Conservation (phyloP, 1,284 basidiomycete species). For the Trichosporon sp. region DNA sequence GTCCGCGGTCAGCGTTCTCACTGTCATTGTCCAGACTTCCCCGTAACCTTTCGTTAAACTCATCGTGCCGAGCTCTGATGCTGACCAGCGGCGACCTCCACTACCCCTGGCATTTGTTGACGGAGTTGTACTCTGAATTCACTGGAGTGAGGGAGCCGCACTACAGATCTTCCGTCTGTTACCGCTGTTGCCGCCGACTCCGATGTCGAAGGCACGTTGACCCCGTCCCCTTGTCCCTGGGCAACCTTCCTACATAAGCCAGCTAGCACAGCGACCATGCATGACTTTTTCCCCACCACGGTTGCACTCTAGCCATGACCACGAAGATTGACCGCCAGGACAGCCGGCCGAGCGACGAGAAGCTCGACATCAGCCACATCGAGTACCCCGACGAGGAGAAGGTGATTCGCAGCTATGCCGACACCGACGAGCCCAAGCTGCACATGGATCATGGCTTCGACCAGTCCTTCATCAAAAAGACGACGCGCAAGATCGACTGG, state of each 20-base stretch:
- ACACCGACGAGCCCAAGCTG: not conserved
- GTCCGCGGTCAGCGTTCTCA: too few relatives aligned
- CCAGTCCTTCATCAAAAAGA: not conserved
- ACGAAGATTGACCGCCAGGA: not conserved
- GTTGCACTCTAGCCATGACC: not conserved
- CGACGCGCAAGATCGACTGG: conserved; percentile 14
- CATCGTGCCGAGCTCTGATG: not conserved
- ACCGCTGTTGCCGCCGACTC: not conserved
- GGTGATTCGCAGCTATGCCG: not conserved
- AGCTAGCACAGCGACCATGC: not conserved
- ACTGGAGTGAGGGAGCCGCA: too few relatives aligned
- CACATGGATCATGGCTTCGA: conserved; percentile 16
- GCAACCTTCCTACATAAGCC: not conserved
- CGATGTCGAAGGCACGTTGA: not conserved
- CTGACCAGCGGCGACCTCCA: not conserved
- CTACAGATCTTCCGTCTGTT: not conserved
- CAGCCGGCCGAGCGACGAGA: not conserved
- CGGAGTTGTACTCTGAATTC: not conserved
- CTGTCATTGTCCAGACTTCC: not conserved
- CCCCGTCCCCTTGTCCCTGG: not conserved
- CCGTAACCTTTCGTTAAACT: not conserved
- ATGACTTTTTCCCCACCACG: not conserved
- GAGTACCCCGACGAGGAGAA: not conserved
- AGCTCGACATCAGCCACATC: not conserved
- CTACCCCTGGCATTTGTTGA: not conserved